Percentiles rank a stretch among this genome's conserved stretches.
Evolutionary conservation across 345 rosid genomes (phyloP).

Genomic region (Nasturtium officinale): DNA sequence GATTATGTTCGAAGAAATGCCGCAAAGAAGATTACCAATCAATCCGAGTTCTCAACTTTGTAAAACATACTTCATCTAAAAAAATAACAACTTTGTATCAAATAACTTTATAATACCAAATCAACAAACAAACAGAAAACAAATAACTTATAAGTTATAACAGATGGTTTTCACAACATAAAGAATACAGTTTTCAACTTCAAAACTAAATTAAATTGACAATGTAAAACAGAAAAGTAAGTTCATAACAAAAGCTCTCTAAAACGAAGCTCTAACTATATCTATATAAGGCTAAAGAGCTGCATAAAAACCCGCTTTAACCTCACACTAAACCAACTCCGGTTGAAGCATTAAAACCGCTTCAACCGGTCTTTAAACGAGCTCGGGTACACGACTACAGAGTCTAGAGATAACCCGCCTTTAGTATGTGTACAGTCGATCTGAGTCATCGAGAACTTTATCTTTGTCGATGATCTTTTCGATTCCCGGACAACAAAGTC

Average conservation of each 20-base stretch:
- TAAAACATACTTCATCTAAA: background rate
- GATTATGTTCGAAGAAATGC: background rate
- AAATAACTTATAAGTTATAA: background rate
- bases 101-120: too few relatives aligned
- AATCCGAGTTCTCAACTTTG: background rate
- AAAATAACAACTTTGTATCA: too few relatives aligned
- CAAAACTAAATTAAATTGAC: slow-evolving; percentile 11
- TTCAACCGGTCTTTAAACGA: slow-evolving; percentile 47
- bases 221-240: background rate
- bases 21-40: background rate
- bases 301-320: slow-evolving; percentile 27
- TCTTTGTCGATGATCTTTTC: slow-evolving; percentile 45
- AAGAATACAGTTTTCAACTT: slow-evolving; percentile 4
- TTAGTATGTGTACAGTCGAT: slow-evolving; percentile 99
- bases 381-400: slow-evolving; percentile 70
- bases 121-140: background rate
- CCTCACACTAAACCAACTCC: slow-evolving; percentile 32
- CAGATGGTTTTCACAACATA: background rate
- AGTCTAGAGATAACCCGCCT: slow-evolving; percentile 91
- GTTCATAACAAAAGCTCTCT: slow-evolving; percentile 1
- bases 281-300: slow-evolving; percentile 30
- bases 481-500: slow-evolving; percentile 63
- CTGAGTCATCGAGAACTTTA: slow-evolving; percentile 87
- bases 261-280: slow-evolving; percentile 1
- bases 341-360: slow-evolving; percentile 27